These are phyloP conservation scores for Geranomyces michiganensis DNA, from an alignment of 192 early-diverging fungal species.

Conservation along the genomic window DNA sequence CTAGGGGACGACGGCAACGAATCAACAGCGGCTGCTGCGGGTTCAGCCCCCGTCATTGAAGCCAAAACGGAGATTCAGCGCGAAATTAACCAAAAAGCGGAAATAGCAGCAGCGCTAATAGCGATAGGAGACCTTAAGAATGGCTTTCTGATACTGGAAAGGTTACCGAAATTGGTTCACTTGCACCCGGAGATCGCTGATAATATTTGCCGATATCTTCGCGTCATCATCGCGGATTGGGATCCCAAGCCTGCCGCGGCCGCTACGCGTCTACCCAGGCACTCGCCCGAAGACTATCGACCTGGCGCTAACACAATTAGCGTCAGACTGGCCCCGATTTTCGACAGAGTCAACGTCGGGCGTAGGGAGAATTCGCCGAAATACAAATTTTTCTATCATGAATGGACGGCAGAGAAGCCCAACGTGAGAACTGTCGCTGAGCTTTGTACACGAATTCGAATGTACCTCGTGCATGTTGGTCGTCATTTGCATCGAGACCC, in stretches of 20 bases:
- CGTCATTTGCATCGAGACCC: constrained; percentile 47
- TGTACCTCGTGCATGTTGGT: constrained; percentile 42
- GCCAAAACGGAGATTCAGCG: too few species aligned
- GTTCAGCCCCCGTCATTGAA: neutral
- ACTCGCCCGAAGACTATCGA: constrained; percentile 11
- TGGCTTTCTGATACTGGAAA: constrained; percentile 55
- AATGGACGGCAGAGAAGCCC: constrained; percentile 58
- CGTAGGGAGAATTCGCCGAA: constrained; percentile 33
- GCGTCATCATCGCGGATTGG: constrained; percentile 59
- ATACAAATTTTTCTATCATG: constrained; percentile 63
- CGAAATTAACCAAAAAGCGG: constrained; percentile 65
- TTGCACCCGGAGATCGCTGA: constrained; percentile 65
- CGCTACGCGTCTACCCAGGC: constrained; percentile 4
- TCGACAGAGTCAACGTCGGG: constrained; percentile 34
- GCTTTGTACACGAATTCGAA: constrained; percentile 23
- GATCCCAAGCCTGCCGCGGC: constrained; percentile 40
- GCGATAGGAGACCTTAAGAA: constrained; percentile 64
- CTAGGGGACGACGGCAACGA: constrained; percentile 41
- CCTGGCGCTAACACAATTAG: constrained; percentile 38
- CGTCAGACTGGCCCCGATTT: constrained; percentile 13
- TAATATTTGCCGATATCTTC: constrained; percentile 62
- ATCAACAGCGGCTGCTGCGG: constrained; percentile 10
- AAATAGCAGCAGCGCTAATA: constrained; percentile 60
- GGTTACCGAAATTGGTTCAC: constrained; percentile 53
- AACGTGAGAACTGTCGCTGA: constrained; percentile 18